Percentiles rank a stretch among this genome's conserved stretches.
phyloP scores from a whole-genome alignment of 345 rosid species.

The Raphanus raphanistrum region DNA sequence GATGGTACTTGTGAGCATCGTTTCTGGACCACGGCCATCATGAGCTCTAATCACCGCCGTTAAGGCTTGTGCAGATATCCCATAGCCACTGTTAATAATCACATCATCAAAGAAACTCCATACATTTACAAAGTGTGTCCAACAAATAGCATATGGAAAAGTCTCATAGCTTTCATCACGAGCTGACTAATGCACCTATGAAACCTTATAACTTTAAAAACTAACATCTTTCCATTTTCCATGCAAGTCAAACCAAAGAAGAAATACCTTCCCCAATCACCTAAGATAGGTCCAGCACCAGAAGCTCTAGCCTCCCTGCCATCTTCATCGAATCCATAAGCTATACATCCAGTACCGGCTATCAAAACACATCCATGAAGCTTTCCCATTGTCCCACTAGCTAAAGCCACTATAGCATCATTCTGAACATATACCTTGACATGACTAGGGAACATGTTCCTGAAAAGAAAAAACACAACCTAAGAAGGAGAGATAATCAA shows the following conservation, averaged over 20 bases:
- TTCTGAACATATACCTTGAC: constrained; percentile 78
- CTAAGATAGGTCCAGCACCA: constrained; percentile 92
- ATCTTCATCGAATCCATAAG: constrained; percentile 85
- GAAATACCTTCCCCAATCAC: constrained; percentile 97
- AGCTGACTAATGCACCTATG: neutral
- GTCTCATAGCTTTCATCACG: constrained; percentile 1
- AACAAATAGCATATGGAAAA: constrained; percentile 9
- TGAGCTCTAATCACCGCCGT: constrained; percentile 85
- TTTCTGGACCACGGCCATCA: constrained; percentile 90
- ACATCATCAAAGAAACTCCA: neutral
- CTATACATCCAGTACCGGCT: constrained; percentile 93
- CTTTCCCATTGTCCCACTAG: constrained; percentile 94
- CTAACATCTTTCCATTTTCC: neutral
- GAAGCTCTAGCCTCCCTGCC: constrained; percentile 92
- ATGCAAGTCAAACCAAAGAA: neutral
- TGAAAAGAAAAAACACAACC: constrained; percentile 28
- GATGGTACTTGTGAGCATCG: constrained; percentile 65
- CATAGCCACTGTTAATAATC: constrained; percentile 56
- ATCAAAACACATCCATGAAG: constrained; percentile 95
- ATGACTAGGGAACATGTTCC: constrained; percentile 75
- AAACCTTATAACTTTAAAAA: neutral
- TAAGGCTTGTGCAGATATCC: constrained; percentile 92
- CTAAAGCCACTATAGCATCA: constrained; percentile 93
- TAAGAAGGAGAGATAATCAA: neutral
- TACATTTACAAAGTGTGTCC: neutral